Conservation (phyloP, 257 asterid genomes). For the Lycium barbarum region DNA sequence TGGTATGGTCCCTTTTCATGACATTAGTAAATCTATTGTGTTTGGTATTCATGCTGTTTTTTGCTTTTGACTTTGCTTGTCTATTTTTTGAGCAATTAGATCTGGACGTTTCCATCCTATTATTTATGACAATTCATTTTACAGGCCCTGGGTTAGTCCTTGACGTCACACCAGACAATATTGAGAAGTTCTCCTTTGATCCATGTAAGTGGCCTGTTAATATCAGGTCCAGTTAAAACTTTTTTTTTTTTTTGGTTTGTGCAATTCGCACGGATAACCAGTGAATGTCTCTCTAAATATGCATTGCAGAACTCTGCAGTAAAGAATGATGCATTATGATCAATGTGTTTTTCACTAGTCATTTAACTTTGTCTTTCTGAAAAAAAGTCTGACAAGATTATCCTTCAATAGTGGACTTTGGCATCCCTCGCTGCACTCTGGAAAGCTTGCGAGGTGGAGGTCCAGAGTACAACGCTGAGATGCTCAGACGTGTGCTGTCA, state of each 20-base stretch:
- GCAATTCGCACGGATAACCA: not conserved
- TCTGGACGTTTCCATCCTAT: constrained; percentile 16
- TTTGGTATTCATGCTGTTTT: not conserved
- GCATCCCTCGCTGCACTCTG: constrained; percentile 79
- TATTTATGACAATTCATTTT: constrained; percentile 6
- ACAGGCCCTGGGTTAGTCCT: constrained; percentile 81
- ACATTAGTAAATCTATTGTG: not conserved
- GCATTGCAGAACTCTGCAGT: not conserved
- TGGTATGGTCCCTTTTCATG: constrained; percentile 49
- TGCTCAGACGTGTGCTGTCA: constrained; percentile 63
- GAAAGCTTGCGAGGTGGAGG: constrained; percentile 71
- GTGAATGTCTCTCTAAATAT: not conserved
- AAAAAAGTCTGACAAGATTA: constrained; percentile 7
- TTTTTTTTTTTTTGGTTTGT: not conserved
- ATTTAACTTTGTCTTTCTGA: not conserved
- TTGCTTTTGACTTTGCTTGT: too few species aligned
- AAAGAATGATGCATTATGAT: not conserved
- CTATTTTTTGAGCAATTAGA: not conserved
- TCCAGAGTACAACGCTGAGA: constrained; percentile 72
- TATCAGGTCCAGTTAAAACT: not conserved
- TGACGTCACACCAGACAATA: constrained; percentile 64
- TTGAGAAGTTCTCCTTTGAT: constrained; percentile 69
- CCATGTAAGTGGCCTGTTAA: constrained; percentile 61
- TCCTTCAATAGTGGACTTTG: constrained; percentile 60
- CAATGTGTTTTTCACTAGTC: constrained; percentile 12